Base-by-base conservation (phyloP, 1,139 yeast genomes). In the Suhomyces taliae region DNA sequence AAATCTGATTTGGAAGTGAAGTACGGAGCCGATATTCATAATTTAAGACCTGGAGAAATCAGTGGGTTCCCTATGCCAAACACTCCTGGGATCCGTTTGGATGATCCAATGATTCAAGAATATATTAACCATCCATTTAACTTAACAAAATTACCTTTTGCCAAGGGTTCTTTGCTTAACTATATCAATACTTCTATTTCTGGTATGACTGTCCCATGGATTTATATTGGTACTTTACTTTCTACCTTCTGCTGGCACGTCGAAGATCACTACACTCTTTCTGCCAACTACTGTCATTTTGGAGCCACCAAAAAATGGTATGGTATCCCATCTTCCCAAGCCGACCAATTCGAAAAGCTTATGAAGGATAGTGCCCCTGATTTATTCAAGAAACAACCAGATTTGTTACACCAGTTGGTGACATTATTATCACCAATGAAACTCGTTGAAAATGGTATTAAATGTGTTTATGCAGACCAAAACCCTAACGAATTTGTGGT, bases 181-280 rank as follows among this genome's bases (percentile, higher is more conserved):
- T 78, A 77, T 56, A 75, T 85, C 49, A 78, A 79, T 53, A 77
- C 81, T 32, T 75, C 81, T 39, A 85, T 87, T 1, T 82, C 90
- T 0, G 95, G 95, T 2, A 86, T 87, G 91, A 86, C 93, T 0
- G 76, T 85, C 7, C 95, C 95, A 1, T 87, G 95, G 95, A 73
- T 86, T 8, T 87, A 87, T 56, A 76, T 86, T 27, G 95, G 95
- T 0, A 84, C 89, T 2, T 70, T 85, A 35, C 76, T 85, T 52
- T 82, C 88, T 3, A 87, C 95, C 0, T 87, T 87, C 58, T 87
- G 95, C 62, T 87, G 95, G 95, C 95, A 87, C 61, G 85, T 86
- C 43, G 95, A 87, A 57, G 95, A 87, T 62, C 93, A 87, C 61
- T 85, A 85, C 60, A 85, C 93, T 0, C 64, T 85, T 46, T 83